These are phyloP conservation scores for Fusarium sp. DNA, from an alignment of 2,329 filamentous ascomycete species.

Conservation along the genomic window DNA sequence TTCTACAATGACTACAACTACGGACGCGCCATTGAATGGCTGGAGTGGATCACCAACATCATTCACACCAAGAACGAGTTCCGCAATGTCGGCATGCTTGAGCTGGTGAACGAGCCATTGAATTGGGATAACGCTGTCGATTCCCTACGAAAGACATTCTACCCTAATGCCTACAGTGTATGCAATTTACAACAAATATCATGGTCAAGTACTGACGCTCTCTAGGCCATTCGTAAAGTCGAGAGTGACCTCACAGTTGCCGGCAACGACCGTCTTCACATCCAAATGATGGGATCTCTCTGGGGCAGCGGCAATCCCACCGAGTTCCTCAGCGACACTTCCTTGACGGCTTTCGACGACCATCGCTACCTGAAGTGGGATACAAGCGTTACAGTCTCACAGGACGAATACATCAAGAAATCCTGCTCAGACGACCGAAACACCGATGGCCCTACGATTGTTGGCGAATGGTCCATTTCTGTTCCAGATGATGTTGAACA, in stretches of 20 bases:
- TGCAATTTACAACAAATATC: fast-evolving
- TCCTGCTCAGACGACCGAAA: constrained; percentile 66
- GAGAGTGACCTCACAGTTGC: constrained; percentile 62
- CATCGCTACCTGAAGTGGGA: constrained; percentile 72
- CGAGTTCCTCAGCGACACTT: constrained; percentile 58
- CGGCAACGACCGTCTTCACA: constrained; percentile 63
- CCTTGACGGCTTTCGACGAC: constrained; percentile 69
- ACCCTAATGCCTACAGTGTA: constrained; percentile 43
- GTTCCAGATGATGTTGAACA: constrained; percentile 65
- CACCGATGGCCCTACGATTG: constrained; percentile 60
- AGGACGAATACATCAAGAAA: constrained; percentile 62
- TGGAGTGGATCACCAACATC: constrained; percentile 68
- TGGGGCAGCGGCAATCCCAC: constrained; percentile 72
- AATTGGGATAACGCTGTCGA: constrained; percentile 40
- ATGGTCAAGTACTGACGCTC: background rate
- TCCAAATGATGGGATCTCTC: constrained; percentile 64
- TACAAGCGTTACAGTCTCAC: constrained; percentile 49
- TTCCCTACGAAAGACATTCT: constrained; percentile 42
- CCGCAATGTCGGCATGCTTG: constrained; percentile 71
- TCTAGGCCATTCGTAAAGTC: constrained; percentile 61
- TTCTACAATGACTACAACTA: constrained; percentile 73
- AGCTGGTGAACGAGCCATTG: constrained; percentile 58
- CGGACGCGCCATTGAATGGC: constrained; percentile 67
- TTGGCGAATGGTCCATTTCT: constrained; percentile 72
- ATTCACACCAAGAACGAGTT: constrained; percentile 66